Base-by-base conservation (phyloP, 495 filamentous ascomycete genomes). In the Acidiella bohemica region DNA sequence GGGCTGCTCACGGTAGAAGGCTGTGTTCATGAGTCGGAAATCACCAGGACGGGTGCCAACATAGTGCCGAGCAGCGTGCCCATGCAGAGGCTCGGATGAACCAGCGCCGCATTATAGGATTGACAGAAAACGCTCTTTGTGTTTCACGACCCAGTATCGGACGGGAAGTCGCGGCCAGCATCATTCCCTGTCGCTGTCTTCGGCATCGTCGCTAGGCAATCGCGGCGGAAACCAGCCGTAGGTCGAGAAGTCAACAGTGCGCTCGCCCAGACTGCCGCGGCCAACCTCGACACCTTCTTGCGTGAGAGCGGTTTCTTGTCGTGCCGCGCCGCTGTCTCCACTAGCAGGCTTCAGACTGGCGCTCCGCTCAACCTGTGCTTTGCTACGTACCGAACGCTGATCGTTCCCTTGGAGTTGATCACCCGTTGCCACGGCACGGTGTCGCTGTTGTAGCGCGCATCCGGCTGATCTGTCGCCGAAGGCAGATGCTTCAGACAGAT, bases 401-500 rank as follows among this genome's bases (percentile, higher is more conserved):
- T 86, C 42, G 74, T 67, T 13, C 86, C 86, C 58, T 82, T 87
- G 2, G 80, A 59, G 53, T 87, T 92, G 46, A 95, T 80, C 9
- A 96, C 84, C 32, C 88, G 67, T 64, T 95, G 88, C 88, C 88
- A 96, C 3, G 87, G 88, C 9, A 94, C 86, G 50, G 82, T 94
- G 13, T 59, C 66, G 41, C 68, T 62, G 52, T 94, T 72, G 59
- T 77, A 92, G 39, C 51, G 56, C 36, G 48, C 42, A 50, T 60
- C 38, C 46, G 46, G 25, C 52, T 58, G 18, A 60, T 50, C 57
- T 58, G 52, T 32, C 38, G 51, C 48, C 1, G 59, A 52, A 2
- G 88, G 73, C 12, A 96, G 76, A 49, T 90, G 77, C 55, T 93
- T 94, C 1, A 95, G 72, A 52, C 77, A 84, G 20, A 87, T 65